A percentile compares a stretch with the other conserved stretches of the same genome.
Evolutionary conservation across 23 red algal species (phyloP).

Genomic region (Gracilaria gracilis): DNA sequence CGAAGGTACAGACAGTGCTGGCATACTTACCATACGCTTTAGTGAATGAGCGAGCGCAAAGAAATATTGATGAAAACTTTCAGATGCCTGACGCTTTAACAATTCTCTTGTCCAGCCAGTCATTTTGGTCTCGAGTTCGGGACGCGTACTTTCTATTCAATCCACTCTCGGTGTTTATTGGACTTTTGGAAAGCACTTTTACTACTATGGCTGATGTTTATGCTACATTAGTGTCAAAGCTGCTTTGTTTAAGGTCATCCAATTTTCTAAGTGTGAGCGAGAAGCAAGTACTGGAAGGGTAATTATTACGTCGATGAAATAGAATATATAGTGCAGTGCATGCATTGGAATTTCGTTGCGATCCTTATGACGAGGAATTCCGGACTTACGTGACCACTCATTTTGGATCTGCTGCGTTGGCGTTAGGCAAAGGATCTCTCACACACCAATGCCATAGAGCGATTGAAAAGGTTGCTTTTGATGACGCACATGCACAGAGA

Average conservation of each 20-base stretch:
- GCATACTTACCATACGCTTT: neutral
- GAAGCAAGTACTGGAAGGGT: neutral
- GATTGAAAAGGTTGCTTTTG: neutral
- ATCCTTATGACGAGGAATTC: neutral
- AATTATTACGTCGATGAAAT: neutral
- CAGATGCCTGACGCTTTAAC: neutral
- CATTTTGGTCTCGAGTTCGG: neutral
- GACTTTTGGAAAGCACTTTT: slow-evolving; percentile 3
- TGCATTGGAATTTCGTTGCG: slow-evolving; percentile 20
- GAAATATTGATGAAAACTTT: neutral
- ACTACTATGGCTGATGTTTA: slow-evolving; percentile 12
- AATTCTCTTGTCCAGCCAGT: neutral
- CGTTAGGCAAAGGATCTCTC: neutral
- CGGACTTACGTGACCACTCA: neutral
- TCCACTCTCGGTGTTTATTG: slow-evolving; percentile 5
- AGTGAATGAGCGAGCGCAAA: neutral
- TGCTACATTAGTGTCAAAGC: neutral
- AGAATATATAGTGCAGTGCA: neutral
- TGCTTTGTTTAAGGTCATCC: neutral
- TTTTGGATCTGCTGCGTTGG: neutral
- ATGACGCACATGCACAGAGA: neutral
- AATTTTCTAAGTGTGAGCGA: neutral
- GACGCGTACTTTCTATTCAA: neutral
- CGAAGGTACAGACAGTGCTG: neutral
- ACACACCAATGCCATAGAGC: neutral